These are phyloP conservation scores for Candida ortonii DNA, from an alignment of 805 yeast species.

Conservation along the genomic window DNA sequence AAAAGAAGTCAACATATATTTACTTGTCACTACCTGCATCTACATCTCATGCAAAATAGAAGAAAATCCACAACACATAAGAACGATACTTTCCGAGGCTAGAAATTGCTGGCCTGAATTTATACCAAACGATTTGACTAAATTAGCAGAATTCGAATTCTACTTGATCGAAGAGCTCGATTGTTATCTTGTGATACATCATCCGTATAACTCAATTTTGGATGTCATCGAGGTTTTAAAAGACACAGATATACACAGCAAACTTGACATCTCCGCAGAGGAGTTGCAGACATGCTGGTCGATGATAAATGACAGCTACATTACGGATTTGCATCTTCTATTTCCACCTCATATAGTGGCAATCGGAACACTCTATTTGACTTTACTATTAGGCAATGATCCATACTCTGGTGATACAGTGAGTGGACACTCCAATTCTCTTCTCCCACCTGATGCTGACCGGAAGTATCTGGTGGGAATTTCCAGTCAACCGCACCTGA, in stretches of 20 bases:
- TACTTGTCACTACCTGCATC: constrained; percentile 78
- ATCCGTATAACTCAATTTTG: constrained; percentile 64
- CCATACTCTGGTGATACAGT: constrained; percentile 16
- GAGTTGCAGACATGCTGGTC: constrained; percentile 90
- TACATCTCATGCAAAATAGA: constrained; percentile 92
- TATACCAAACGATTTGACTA: constrained; percentile 86
- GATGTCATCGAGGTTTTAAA: constrained; percentile 48
- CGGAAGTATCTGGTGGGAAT: constrained; percentile 8
- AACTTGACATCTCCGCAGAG: constrained; percentile 44
- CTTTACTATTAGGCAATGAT: constrained; percentile 55
- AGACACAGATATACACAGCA: constrained; percentile 23
- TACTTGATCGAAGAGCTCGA: constrained; percentile 86
- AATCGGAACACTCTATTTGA: constrained; percentile 73
- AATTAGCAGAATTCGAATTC: constrained; percentile 93
- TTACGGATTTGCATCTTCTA: constrained; percentile 79
- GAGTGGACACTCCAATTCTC: constrained; percentile 16
- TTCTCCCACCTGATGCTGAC: constrained; percentile 1
- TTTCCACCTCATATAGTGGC: constrained; percentile 91
- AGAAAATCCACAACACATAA: constrained; percentile 91
- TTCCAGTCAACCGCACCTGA: constrained; percentile 4
- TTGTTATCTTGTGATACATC: constrained; percentile 67
- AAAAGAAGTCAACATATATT: constrained; percentile 78
- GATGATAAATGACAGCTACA: constrained; percentile 81
- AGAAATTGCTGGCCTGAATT: constrained; percentile 92
- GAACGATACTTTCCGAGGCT: constrained; percentile 81